These are phyloP conservation scores for Penicillium psychrofluorescens DNA, from an alignment of 495 filamentous ascomycete genomes.

Conservation along the genomic window DNA sequence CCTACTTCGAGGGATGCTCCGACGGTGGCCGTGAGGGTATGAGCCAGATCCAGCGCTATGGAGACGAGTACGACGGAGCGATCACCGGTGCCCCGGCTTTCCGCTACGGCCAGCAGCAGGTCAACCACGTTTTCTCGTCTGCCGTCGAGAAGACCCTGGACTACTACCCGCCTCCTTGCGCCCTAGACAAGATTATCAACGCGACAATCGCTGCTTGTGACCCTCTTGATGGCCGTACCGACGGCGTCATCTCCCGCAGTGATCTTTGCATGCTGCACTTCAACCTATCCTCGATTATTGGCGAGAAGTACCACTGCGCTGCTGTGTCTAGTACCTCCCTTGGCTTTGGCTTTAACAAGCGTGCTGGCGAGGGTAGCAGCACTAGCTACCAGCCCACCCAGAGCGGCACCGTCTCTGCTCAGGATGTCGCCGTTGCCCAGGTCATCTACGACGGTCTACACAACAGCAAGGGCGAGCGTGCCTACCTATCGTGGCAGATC, in stretches of 20 bases:
- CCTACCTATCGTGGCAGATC: slow-evolving; percentile 28
- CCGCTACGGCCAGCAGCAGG: slow-evolving; percentile 43
- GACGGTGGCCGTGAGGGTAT: slow-evolving; percentile 32
- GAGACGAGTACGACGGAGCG: slow-evolving; percentile 42
- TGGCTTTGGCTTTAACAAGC: slow-evolving; percentile 31
- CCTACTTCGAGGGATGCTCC: slow-evolving; percentile 33
- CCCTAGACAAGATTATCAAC: slow-evolving; percentile 43
- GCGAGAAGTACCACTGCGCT: slow-evolving; percentile 42
- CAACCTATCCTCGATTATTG: slow-evolving; percentile 37
- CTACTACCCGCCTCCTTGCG: slow-evolving; percentile 46
- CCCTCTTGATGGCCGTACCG: slow-evolving; percentile 41
- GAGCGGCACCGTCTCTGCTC: slow-evolving; percentile 20
- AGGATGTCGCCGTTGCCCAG: slow-evolving; percentile 24
- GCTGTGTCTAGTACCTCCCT: slow-evolving; percentile 26
- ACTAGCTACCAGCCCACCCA: slow-evolving; percentile 24
- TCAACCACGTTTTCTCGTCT: slow-evolving; percentile 38
- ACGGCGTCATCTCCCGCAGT: slow-evolving; percentile 45
- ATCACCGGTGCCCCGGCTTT: slow-evolving; percentile 47
- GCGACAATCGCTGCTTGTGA: slow-evolving; percentile 46
- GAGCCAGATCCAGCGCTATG: slow-evolving; percentile 47
- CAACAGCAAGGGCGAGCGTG: slow-evolving; percentile 21
- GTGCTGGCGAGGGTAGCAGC: slow-evolving; percentile 17
- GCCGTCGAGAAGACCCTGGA: slow-evolving; percentile 37
- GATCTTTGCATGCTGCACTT: slow-evolving; percentile 45
- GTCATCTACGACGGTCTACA: slow-evolving; percentile 26